Evolutionary conservation across 306 rosid species (phyloP).

Genomic region (Mimosa bimucronata): DNA sequence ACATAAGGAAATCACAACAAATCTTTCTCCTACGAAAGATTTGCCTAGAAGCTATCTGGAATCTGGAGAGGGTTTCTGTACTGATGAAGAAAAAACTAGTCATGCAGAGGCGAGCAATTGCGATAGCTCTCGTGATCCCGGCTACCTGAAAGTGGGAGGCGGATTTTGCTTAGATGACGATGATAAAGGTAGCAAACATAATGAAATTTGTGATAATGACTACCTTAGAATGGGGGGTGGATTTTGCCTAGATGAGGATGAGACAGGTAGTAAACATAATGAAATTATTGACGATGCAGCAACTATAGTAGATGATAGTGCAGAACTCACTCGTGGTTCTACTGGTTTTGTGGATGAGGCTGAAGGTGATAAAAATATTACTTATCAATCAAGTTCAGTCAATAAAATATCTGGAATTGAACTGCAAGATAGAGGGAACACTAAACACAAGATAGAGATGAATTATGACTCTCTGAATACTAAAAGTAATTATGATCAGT

Average conservation of each 20-base stretch:
- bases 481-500: conserved; percentile 32
- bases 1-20: conserved; percentile 32
- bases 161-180: conserved; percentile 64
- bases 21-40: conserved; percentile 35
- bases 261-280: conserved; percentile 35
- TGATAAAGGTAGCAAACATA: conserved; percentile 35
- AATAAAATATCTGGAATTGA: conserved; percentile 31
- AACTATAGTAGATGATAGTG: conserved; percentile 27
- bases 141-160: conserved; percentile 59
- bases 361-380: conserved; percentile 28
- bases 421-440: conserved; percentile 27
- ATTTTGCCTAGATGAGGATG: conserved; percentile 58
- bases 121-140: conserved; percentile 34
- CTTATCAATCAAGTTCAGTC: conserved; percentile 34
- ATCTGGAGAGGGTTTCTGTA: conserved; percentile 50
- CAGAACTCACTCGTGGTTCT: conserved; percentile 33
- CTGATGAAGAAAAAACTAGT: conserved; percentile 43
- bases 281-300: conserved; percentile 32
- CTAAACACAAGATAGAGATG: conserved; percentile 28
- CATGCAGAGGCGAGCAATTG: conserved; percentile 31
- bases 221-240: conserved; percentile 57
- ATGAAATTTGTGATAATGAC: conserved; percentile 36
- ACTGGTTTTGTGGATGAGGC: conserved; percentile 40
- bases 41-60: conserved; percentile 39
- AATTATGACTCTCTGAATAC: conserved; percentile 30